A percentile compares a stretch with the other conserved stretches of the same genome.
phyloP scores from a whole-genome alignment of 768 basidiomycete species.

The Phlebiopsis flavidoalba region DNA sequence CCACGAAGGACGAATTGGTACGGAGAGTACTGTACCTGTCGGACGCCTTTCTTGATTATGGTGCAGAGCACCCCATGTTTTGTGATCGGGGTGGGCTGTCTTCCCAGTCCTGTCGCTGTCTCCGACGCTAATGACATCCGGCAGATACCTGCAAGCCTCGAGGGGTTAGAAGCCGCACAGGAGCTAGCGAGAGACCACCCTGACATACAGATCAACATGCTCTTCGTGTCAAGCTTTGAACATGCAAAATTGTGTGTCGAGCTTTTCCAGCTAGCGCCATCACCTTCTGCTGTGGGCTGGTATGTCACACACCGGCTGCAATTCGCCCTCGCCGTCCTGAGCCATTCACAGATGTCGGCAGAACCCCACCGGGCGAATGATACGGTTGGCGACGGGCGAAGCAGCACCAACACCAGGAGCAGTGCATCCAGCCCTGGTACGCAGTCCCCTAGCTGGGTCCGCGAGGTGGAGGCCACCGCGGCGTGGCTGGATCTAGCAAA shows the following conservation, averaged over 20 bases:
- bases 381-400: neutral
- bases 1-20: neutral
- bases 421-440: constrained; percentile 3
- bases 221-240: constrained; percentile 44
- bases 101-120: neutral
- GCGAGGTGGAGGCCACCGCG: constrained; percentile 40
- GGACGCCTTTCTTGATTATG: neutral
- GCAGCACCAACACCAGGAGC: constrained; percentile 18
- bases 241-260: constrained; percentile 55
- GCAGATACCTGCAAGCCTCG: constrained; percentile 55
- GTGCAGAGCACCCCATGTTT: constrained; percentile 17
- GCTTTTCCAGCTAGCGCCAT: constrained; percentile 39
- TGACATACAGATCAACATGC: constrained; percentile 46
- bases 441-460: constrained; percentile 29
- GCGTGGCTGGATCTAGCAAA: constrained; percentile 36
- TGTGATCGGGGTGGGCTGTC: constrained; percentile 44
- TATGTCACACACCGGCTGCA: neutral
- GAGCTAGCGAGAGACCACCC: constrained; percentile 30
- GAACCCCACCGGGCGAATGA: neutral
- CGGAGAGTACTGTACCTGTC: neutral
- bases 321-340: neutral
- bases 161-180: constrained; percentile 44
- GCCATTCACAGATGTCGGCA: neutral
- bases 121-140: neutral
- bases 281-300: constrained; percentile 40